Evolutionary conservation across 768 basidiomycete species (phyloP).

Genomic region (Phanerochaete carnosa): DNA sequence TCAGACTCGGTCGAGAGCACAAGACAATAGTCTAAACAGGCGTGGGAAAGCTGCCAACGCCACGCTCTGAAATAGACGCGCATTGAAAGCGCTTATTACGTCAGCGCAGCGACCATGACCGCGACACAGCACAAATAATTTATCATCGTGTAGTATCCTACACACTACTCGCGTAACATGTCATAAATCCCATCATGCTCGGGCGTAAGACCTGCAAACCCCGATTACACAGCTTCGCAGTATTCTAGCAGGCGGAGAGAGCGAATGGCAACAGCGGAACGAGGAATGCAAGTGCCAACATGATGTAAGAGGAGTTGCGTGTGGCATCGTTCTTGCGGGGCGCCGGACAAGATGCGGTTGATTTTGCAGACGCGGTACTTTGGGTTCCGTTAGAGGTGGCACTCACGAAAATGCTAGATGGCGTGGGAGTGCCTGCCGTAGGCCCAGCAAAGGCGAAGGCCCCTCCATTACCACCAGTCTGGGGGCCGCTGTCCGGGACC

Average conservation of each 20-base stretch:
- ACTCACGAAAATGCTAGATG: constrained; percentile 7
- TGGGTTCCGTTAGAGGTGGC: not conserved
- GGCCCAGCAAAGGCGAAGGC: constrained; percentile 8
- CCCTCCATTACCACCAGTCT: constrained; percentile 22
- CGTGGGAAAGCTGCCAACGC: not conserved
- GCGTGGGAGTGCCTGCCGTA: constrained; percentile 7
- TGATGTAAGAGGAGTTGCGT: not conserved
- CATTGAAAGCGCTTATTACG: not conserved
- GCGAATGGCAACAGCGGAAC: not conserved
- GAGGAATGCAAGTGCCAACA: not conserved
- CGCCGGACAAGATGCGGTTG: not conserved
- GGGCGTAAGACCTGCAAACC: not conserved
- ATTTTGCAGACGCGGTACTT: not conserved
- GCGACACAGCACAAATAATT: too few relatives aligned
- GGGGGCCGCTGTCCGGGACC: constrained; percentile 20
- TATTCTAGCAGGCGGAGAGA: not conserved
- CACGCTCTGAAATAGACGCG: not conserved
- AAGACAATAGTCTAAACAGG: not conserved
- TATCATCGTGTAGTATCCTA: not conserved
- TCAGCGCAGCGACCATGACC: too few relatives aligned
- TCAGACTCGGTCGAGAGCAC: not conserved
- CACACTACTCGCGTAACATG: not conserved
- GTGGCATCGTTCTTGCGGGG: not conserved
- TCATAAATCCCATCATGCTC: not conserved
- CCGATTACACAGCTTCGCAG: not conserved